A percentile compares a stretch with the other conserved stretches of the same genome.
phyloP scores from a whole-genome alignment of 208 protist species.

The Histomonas meleagridis region DNA sequence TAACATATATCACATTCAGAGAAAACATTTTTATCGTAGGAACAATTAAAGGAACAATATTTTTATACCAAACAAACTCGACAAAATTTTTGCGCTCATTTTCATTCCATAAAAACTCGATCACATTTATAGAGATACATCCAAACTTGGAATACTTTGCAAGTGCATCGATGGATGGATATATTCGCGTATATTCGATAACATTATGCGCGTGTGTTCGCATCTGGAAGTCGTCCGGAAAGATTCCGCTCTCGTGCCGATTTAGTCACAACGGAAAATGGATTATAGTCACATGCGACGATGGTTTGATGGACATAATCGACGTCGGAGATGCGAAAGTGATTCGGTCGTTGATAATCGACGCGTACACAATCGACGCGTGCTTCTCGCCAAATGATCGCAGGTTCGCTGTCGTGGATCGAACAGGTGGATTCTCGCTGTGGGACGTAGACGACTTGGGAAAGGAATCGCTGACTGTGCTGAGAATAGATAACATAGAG shows the following conservation, averaged over 20 bases:
- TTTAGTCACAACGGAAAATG: not conserved
- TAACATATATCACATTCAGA: not conserved
- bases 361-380: not conserved
- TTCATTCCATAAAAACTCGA: not conserved
- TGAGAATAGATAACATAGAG: not conserved
- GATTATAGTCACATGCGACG: not conserved
- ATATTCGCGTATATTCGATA: not conserved
- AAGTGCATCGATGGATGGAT: not conserved
- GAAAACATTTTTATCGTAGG: not conserved
- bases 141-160: slow-evolving; percentile 5
- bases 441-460: not conserved
- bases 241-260: not conserved
- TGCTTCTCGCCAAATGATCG: not conserved
- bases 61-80: not conserved
- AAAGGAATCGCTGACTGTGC: not conserved
- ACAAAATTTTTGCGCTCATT: not conserved
- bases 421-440: not conserved
- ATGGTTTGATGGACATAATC: not conserved
- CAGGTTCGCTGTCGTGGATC: not conserved
- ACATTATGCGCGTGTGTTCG: not conserved
- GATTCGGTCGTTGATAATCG: not conserved
- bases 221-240: not conserved
- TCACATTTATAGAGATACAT: not conserved
- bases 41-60: not conserved
- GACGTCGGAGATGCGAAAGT: not conserved